A percentile compares a stretch with the other conserved stretches of the same genome.
Conservation (phyloP, 768 basidiomycete species). For the Steccherinum ochraceum region DNA sequence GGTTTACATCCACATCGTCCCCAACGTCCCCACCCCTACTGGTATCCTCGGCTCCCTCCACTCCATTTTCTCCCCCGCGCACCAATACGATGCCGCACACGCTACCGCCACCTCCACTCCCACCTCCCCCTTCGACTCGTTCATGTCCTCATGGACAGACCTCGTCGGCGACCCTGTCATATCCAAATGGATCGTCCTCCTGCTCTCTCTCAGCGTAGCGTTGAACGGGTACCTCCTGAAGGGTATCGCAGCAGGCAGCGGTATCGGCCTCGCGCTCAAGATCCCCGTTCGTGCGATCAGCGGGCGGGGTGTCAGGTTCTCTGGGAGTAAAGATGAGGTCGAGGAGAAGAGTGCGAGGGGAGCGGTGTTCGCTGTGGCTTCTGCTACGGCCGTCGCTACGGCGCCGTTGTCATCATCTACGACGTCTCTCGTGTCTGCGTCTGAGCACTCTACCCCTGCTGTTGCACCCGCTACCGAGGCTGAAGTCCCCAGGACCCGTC, state of each 20-base stretch:
- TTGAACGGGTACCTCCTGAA: constrained; percentile 93
- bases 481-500: constrained; percentile 4
- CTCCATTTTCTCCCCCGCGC: not conserved
- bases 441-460: not conserved
- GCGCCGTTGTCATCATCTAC: constrained; percentile 6
- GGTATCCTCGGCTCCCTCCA: not conserved
- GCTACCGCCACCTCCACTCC: constrained; percentile 9
- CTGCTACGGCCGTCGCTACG: constrained; percentile 9
- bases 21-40: constrained; percentile 11
- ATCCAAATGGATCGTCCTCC: constrained; percentile 90
- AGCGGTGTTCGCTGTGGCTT: not conserved
- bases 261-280: constrained; percentile 15
- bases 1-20: constrained; percentile 45
- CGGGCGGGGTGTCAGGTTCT: constrained; percentile 19
- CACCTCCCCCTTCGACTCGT: constrained; percentile 51
- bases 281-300: constrained; percentile 10
- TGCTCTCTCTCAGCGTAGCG: constrained; percentile 78
- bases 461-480: constrained; percentile 7
- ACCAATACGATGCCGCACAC: constrained; percentile 17
- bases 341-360: constrained; percentile 11
- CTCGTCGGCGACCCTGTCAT: constrained; percentile 93
- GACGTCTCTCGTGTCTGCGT: not conserved
- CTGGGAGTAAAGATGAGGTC: constrained; percentile 10
- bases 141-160: constrained; percentile 85
- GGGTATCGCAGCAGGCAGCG: constrained; percentile 58